Percentiles rank a stretch among this genome's conserved stretches.
These are phyloP conservation scores for Coemansia sp. DNA, from an alignment of 192 early-diverging fungal species.

Conservation along the genomic window DNA sequence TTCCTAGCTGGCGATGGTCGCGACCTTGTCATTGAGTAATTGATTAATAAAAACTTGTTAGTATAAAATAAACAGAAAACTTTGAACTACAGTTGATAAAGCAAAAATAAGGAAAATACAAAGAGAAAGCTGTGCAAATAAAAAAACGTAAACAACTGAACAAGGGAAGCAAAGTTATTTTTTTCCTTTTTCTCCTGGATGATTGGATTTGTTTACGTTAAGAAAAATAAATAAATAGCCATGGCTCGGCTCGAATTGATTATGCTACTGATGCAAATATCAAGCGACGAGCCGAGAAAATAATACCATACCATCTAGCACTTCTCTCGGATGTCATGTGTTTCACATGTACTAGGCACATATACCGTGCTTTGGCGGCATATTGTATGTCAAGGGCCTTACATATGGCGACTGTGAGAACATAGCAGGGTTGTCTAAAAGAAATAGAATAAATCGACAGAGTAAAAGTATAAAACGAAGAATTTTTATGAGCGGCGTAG, in stretches of 20 bases:
- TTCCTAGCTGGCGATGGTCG: slow-evolving; percentile 26
- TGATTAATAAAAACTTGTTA: not conserved
- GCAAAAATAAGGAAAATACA: not conserved
- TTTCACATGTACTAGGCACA: too few relatives aligned
- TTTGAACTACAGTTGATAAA: not conserved
- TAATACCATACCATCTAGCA: too few relatives aligned
- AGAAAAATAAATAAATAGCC: not conserved
- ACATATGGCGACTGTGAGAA: too few relatives aligned
- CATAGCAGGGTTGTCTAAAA: too few relatives aligned
- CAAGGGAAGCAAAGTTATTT: not conserved
- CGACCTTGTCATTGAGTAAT: slow-evolving; percentile 34
- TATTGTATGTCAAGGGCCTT: not conserved
- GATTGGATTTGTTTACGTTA: not conserved
- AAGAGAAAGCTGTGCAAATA: not conserved
- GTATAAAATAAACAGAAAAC: not conserved
- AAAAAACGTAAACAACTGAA: not conserved
- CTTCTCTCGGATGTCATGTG: too few relatives aligned
- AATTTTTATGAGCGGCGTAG: too few relatives aligned
- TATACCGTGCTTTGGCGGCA: not conserved
- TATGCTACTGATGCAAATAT: not conserved
- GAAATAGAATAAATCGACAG: not conserved
- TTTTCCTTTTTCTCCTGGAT: not conserved
- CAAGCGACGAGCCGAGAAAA: too few relatives aligned
- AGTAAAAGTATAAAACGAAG: too few relatives aligned
- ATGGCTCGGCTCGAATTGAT: not conserved